A percentile compares a stretch with the other conserved stretches of the same genome.
These are phyloP conservation scores for Setaria italica DNA, from an alignment of 202 grass and related monocot genomes.

Conservation along the genomic window DNA sequence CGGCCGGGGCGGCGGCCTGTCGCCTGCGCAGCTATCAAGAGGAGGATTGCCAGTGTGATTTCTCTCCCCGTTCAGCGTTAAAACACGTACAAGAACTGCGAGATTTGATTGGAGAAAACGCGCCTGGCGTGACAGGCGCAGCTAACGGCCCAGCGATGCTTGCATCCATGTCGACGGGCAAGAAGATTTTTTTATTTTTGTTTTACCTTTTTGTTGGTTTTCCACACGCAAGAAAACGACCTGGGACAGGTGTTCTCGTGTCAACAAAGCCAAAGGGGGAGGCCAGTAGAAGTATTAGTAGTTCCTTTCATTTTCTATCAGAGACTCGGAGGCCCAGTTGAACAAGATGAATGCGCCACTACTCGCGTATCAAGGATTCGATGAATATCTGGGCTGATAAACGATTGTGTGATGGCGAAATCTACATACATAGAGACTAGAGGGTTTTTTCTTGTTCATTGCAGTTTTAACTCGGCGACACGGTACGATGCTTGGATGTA, in stretches of 20 bases:
- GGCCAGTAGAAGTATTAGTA: neutral
- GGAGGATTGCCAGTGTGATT: neutral
- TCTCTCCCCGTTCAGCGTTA: neutral
- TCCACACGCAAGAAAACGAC: conserved; percentile 2
- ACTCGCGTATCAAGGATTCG: neutral
- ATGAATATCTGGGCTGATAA: neutral
- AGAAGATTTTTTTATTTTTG: neutral
- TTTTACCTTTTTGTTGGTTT: neutral
- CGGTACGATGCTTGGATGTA: no score
- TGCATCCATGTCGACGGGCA: conserved; percentile 6
- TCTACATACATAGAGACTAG: no score
- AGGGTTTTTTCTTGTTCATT: no score
- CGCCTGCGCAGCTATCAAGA: neutral
- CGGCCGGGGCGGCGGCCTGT: neutral
- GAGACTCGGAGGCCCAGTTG: no score
- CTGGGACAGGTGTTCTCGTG: neutral
- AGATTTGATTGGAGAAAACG: neutral
- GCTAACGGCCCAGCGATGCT: neutral
- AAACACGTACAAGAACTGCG: neutral
- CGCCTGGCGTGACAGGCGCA: neutral
- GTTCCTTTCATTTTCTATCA: neutral
- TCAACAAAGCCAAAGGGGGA: neutral
- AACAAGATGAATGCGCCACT: neutral
- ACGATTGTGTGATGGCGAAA: neutral
- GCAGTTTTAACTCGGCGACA: no score